A percentile compares a stretch with the other conserved stretches of the same genome.
Conservation (phyloP, 139 green algal genomes). For the Volvox africanus region DNA sequence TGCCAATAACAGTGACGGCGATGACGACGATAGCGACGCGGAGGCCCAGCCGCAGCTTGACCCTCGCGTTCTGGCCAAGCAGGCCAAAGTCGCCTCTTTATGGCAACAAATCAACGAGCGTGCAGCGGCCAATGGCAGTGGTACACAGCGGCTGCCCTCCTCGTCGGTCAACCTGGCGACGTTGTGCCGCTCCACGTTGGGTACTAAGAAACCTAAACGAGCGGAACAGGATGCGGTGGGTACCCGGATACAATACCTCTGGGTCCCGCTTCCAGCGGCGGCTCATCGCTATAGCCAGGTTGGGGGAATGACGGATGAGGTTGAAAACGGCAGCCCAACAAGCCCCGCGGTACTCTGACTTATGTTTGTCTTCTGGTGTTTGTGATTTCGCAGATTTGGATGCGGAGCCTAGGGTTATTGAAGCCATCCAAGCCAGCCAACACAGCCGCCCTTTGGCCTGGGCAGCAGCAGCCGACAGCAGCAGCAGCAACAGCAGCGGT, state of each 20-base stretch:
- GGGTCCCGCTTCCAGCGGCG: too few species aligned
- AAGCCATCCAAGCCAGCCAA: slow-evolving; percentile 11
- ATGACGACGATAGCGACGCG: slow-evolving; percentile 13
- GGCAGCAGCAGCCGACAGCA: not conserved
- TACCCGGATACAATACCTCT: too few species aligned
- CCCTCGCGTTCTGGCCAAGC: not conserved
- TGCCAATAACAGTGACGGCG: not conserved
- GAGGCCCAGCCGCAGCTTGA: not conserved
- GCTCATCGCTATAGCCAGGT: too few species aligned
- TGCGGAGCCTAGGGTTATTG: slow-evolving; percentile 59
- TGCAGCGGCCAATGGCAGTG: slow-evolving; percentile 23
- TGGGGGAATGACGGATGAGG: too few species aligned
- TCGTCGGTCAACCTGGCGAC: not conserved
- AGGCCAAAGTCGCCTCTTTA: slow-evolving; percentile 3
- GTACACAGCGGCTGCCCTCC: not conserved
- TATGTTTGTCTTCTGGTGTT: too few species aligned
- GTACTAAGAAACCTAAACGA: slow-evolving; percentile 48
- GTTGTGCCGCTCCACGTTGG: not conserved
- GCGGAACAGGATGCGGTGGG: slow-evolving; percentile 8
- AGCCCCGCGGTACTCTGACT: too few species aligned
- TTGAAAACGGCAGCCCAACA: too few species aligned
- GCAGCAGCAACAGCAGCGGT: not conserved
- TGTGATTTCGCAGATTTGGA: slow-evolving; percentile 64
- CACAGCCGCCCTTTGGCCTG: not conserved
- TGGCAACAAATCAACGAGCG: slow-evolving; percentile 22